A percentile compares a stretch with the other conserved stretches of the same genome.
Conservation (phyloP, 164 flowering plant genomes). For the Magnolia officinalis region DNA sequence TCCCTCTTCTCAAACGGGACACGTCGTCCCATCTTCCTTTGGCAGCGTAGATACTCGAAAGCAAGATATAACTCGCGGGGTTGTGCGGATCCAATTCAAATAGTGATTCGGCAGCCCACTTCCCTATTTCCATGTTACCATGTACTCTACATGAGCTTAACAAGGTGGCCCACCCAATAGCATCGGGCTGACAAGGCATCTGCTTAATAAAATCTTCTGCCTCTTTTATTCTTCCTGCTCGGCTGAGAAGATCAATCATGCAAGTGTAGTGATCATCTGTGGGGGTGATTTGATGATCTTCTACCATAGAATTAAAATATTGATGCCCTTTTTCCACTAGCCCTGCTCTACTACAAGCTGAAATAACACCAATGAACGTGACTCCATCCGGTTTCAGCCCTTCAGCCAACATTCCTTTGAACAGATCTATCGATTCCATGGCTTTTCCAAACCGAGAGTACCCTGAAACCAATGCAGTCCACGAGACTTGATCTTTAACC, state of each 20-base stretch:
- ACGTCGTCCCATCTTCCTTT: constrained; percentile 74
- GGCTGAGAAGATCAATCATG: constrained; percentile 80
- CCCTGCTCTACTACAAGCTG: constrained; percentile 93
- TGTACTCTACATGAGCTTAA: constrained; percentile 78
- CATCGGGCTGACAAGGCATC: constrained; percentile 77
- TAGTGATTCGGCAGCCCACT: constrained; percentile 84
- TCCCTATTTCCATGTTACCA: constrained; percentile 72
- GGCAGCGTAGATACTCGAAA: constrained; percentile 74
- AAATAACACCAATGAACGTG: constrained; percentile 76
- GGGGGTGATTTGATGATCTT: constrained; percentile 54
- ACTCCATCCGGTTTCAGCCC: constrained; percentile 78
- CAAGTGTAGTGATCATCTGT: constrained; percentile 72
- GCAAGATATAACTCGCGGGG: constrained; percentile 78
- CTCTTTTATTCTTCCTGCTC: constrained; percentile 76
- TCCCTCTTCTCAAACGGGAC: constrained; percentile 60
- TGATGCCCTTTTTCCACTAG: constrained; percentile 58
- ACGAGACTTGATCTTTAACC: constrained; percentile 70
- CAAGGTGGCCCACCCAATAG: constrained; percentile 68
- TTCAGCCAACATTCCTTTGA: constrained; percentile 59
- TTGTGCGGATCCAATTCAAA: constrained; percentile 61
- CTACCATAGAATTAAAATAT: constrained; percentile 59
- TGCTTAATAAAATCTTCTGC: constrained; percentile 58
- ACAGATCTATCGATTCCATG: constrained; percentile 54
- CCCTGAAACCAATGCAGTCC: constrained; percentile 81
- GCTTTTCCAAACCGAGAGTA: constrained; percentile 89